Evolutionary conservation across 2,329 filamentous ascomycete species (phyloP).

Genomic region (Fusarium dimerum): DNA sequence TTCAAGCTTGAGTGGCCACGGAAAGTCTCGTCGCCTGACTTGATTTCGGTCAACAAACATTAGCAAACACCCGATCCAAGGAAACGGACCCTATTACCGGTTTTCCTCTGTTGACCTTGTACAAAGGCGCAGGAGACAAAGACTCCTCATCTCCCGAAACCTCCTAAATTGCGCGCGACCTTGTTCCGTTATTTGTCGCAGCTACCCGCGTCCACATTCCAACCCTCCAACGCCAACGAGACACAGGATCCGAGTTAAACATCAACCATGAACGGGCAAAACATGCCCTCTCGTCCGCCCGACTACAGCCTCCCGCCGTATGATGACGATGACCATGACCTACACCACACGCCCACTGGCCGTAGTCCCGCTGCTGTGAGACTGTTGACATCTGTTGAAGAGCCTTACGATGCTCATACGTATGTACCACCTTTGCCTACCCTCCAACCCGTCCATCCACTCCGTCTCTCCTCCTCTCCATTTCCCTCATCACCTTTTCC

Average conservation of each 20-base stretch:
- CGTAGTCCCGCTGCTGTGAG: slow-evolving; percentile 57
- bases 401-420: slow-evolving; percentile 51
- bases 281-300: slow-evolving; percentile 53
- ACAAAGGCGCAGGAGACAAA: too few species aligned
- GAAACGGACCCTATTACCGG: too few species aligned
- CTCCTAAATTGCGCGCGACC: slow-evolving; percentile 7
- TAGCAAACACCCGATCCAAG: too few species aligned
- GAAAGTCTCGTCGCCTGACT: too few species aligned
- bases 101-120: too few species aligned
- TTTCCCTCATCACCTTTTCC: slow-evolving; percentile 1
- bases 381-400: slow-evolving; percentile 64
- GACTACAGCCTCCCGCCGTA: slow-evolving; percentile 60
- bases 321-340: slow-evolving; percentile 50
- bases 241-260: slow-evolving; percentile 20
- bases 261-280: slow-evolving; percentile 49
- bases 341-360: slow-evolving; percentile 47
- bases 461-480: background rate
- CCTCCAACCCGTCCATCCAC: slow-evolving; percentile 3
- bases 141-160: background rate
- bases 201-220: slow-evolving; percentile 32
- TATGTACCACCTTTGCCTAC: slow-evolving; percentile 48
- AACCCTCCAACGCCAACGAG: slow-evolving; percentile 8
- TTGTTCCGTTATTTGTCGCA: slow-evolving; percentile 14
- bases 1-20: too few species aligned
- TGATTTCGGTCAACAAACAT: too few species aligned